Evolutionary conservation across 805 yeast species (phyloP).

Genomic region (Starmerella etchellsii): DNA sequence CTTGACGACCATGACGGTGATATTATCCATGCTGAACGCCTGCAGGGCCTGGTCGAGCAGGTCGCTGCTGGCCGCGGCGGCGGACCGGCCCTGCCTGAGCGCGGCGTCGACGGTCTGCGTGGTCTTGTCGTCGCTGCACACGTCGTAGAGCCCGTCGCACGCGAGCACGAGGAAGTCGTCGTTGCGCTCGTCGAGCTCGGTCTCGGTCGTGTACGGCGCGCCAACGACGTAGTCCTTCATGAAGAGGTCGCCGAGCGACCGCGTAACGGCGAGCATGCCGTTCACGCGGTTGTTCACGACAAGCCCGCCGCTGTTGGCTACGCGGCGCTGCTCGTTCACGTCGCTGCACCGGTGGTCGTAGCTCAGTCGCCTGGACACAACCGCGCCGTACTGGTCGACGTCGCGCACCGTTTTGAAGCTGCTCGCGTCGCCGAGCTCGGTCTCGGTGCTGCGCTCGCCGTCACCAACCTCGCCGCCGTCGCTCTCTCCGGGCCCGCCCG

Average conservation of each 20-base stretch:
- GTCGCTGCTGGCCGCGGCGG: slow-evolving; percentile 52
- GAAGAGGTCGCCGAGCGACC: slow-evolving; percentile 88
- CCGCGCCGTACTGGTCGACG: slow-evolving; percentile 26
- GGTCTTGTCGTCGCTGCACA: slow-evolving; percentile 71
- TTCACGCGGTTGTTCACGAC: slow-evolving; percentile 84
- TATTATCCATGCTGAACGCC: slow-evolving; percentile 74
- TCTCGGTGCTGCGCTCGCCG: not conserved
- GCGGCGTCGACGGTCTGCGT: slow-evolving; percentile 52
- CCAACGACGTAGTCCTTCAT: slow-evolving; percentile 84
- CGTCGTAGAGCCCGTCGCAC: slow-evolving; percentile 97
- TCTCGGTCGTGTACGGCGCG: slow-evolving; percentile 81
- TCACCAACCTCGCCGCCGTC: not conserved
- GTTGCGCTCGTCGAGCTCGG: slow-evolving; percentile 54
- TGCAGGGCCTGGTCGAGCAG: slow-evolving; percentile 65
- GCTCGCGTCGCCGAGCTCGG: slow-evolving; percentile 1
- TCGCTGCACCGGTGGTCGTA: slow-evolving; percentile 94
- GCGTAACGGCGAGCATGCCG: slow-evolving; percentile 87
- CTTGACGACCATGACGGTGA: slow-evolving; percentile 78
- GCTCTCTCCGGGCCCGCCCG: not conserved
- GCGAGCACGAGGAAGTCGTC: slow-evolving; percentile 82
- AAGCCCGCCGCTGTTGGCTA: slow-evolving; percentile 69
- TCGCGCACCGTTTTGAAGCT: slow-evolving; percentile 13
- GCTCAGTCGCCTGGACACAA: slow-evolving; percentile 62
- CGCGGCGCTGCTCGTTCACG: slow-evolving; percentile 57
- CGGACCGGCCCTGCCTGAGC: slow-evolving; percentile 30